Conservation (phyloP, 306 rosid species). For the Coriaria nepalensis region DNA sequence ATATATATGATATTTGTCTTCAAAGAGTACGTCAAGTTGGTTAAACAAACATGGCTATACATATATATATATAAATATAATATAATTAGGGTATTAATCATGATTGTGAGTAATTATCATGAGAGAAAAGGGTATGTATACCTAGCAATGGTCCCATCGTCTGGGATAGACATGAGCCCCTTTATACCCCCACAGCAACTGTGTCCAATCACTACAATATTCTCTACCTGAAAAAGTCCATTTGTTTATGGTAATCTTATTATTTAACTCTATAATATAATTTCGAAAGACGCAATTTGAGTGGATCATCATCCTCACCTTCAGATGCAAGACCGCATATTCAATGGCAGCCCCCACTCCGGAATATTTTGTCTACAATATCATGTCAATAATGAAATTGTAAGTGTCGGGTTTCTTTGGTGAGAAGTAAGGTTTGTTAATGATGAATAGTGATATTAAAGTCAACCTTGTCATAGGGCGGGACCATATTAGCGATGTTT, state of each 20-base stretch:
- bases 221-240: constrained; percentile 58
- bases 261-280: constrained; percentile 8
- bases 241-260: background rate
- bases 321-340: constrained; percentile 75
- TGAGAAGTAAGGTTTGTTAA: background rate
- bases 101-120: too few relatives aligned
- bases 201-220: constrained; percentile 87
- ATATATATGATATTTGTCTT: too few relatives aligned
- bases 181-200: constrained; percentile 95
- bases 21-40: too few relatives aligned
- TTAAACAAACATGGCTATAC: too few relatives aligned
- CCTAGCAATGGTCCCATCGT: constrained; percentile 74
- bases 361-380: constrained; percentile 52
- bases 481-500: constrained; percentile 98
- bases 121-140: background rate
- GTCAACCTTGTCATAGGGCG: constrained; percentile 70
- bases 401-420: background rate
- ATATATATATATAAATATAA: too few relatives aligned
- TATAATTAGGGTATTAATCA: too few relatives aligned
- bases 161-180: constrained; percentile 95
- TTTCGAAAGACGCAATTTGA: too few relatives aligned
- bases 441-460: too few relatives aligned
- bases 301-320: constrained; percentile 25
- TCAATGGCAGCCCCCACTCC: constrained; percentile 98
- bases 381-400: too few relatives aligned